These are phyloP conservation scores for Pogostemon cablin DNA, from an alignment of 257 asterid species.

Conservation along the genomic window DNA sequence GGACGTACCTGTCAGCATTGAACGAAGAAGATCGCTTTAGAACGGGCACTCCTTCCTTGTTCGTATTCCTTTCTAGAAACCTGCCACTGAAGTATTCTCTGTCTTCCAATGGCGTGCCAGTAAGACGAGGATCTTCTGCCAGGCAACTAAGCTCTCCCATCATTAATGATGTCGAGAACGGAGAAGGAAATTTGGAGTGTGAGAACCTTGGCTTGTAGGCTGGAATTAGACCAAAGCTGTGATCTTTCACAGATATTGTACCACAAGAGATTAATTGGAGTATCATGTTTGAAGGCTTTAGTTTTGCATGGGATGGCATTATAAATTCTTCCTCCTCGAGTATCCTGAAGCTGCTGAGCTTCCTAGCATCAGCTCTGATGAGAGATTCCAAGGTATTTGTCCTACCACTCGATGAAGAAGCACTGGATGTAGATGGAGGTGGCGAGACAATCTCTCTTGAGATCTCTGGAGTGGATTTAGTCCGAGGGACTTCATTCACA, in stretches of 20 bases:
- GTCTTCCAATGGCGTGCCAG: conserved; percentile 70
- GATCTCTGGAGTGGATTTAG: conserved; percentile 56
- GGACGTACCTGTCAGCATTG: conserved; percentile 74
- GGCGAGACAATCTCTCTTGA: conserved; percentile 62
- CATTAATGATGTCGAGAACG: conserved; percentile 68
- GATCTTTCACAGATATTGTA: conserved; percentile 86
- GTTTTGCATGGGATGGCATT: conserved; percentile 53
- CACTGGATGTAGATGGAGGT: conserved; percentile 73
- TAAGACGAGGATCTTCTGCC: conserved; percentile 68
- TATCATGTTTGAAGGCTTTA: conserved; percentile 84
- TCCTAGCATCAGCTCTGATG: conserved; percentile 78
- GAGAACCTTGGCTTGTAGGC: conserved; percentile 82
- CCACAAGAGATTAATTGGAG: conserved; percentile 96
- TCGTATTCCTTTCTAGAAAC: conserved; percentile 69
- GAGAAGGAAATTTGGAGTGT: conserved; percentile 74
- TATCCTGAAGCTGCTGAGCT: conserved; percentile 77
- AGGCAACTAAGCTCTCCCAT: conserved; percentile 79
- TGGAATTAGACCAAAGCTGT: conserved; percentile 78
- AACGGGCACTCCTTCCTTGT: conserved; percentile 63
- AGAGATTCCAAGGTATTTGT: conserved; percentile 88
- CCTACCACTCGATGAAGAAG: conserved; percentile 75
- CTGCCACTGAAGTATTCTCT: conserved; percentile 95
- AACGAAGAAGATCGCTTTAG: conserved; percentile 84
- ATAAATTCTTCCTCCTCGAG: conserved; percentile 69
- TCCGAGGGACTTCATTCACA: conserved; percentile 37